These are phyloP conservation scores for Cyberlindnera mississippiensis DNA, from an alignment of 805 yeast species.

Conservation along the genomic window DNA sequence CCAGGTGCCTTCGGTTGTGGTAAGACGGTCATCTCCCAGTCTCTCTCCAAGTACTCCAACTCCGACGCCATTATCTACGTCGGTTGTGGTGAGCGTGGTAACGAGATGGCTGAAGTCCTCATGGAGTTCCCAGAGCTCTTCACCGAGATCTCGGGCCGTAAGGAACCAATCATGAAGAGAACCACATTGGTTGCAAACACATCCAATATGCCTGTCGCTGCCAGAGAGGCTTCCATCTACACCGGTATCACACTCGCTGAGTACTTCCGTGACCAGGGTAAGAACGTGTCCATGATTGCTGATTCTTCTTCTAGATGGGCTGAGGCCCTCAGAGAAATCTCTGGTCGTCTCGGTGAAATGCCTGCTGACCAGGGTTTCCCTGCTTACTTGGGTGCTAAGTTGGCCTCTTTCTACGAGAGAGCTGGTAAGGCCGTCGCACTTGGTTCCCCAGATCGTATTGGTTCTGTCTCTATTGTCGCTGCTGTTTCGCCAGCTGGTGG, in stretches of 20 bases:
- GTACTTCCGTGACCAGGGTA: conserved; percentile 99
- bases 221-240: conserved; percentile 98
- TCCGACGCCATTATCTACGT: conserved; percentile 95
- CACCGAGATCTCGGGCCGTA: conserved; percentile 86
- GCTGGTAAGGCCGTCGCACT: conserved; percentile 95
- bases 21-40: conserved; percentile 96
- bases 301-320: conserved; percentile 99
- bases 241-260: conserved; percentile 99
- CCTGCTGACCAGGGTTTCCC: conserved; percentile 99
- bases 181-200: conserved; percentile 98
- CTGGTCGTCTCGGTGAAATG: conserved; percentile 99
- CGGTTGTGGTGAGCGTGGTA: conserved; percentile 93
- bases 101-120: conserved; percentile 98
- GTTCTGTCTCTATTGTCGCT: conserved; percentile 99
- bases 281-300: conserved; percentile 98
- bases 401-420: conserved; percentile 98
- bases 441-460: conserved; percentile 95
- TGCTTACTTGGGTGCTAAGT: conserved; percentile 97
- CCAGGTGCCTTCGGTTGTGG: conserved; percentile 99
- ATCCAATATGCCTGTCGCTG: conserved; percentile 99
- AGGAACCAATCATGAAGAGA: conserved; percentile 99
- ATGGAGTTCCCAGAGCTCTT: conserved; percentile 99
- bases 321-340: conserved; percentile 98
- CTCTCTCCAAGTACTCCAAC: conserved; percentile 94
- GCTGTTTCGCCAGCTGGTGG: conserved; percentile 99